Evolutionary conservation across 257 asterid species (phyloP).

Genomic region (Jacaranda copaia): DNA sequence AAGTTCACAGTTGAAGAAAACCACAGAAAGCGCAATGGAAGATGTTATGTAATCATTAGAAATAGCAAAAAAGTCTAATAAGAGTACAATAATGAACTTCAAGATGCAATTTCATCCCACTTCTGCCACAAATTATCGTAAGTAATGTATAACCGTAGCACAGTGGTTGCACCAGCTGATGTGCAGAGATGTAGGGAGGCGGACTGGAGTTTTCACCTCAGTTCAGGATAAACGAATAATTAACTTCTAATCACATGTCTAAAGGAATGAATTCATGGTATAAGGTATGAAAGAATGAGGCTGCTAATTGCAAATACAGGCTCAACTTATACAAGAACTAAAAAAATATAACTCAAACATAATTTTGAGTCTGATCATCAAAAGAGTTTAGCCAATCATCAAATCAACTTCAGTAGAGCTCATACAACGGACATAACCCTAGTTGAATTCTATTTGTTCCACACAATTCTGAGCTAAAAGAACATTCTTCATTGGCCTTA

Average conservation of each 20-base stretch:
- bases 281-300: not conserved
- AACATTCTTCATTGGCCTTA: not conserved
- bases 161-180: not conserved
- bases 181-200: not conserved
- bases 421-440: not conserved
- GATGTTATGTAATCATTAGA: slow-evolving; percentile 15
- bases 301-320: not conserved
- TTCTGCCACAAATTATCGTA: not conserved
- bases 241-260: no score
- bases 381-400: slow-evolving; percentile 3
- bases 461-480: slow-evolving; percentile 19
- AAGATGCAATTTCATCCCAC: slow-evolving; percentile 7
- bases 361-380: not conserved
- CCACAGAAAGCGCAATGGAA: not conserved
- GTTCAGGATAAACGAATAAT: no score
- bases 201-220: not conserved
- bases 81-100: not conserved
- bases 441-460: not conserved
- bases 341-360: not conserved
- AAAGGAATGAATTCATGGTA: not conserved
- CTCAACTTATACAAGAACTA: slow-evolving; percentile 7
- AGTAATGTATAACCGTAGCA: not conserved
- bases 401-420: slow-evolving; percentile 1
- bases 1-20: slow-evolving; percentile 29
- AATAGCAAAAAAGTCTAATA: slow-evolving; percentile 13